Evolutionary conservation across 2,329 filamentous ascomycete species (phyloP), one percentile per base, ranked within the genome.

Genomic region (Metarhizium rileyi): DNA sequence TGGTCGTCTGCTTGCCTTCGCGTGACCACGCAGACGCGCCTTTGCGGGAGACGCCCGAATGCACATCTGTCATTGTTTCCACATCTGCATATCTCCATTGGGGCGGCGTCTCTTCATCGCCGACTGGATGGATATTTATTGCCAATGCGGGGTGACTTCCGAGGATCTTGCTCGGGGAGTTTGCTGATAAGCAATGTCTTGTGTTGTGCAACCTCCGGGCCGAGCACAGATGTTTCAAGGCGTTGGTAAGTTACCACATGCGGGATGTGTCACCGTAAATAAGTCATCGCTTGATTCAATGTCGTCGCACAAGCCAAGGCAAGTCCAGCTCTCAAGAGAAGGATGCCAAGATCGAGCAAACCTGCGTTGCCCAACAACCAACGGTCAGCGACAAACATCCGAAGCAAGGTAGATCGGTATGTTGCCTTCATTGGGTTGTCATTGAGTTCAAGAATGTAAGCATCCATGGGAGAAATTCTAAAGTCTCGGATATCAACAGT

Each of bases 381-480:
- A 16, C 62, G 62, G 45, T 76, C 67, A 5, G 74, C 71, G 14
- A 76, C 44, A 40, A 78, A 72, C 16, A 75, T 53, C 46, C 61
- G 66, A 46, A 70, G 47, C 8, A 76, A 63, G 2, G 66, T 56
- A 3, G 58, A 52, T 28, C 65, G 56, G 52, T 78, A 78, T 2
- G 48, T 27, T 22, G 33, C 55, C 56, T 62, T 64, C 26, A 59
- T 23, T 7, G 46, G 33, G 25, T 68, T 58, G 22, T 61, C 61
- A 36, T 62, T n/a, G n/a, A n/a, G 56, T n/a, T 45, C 52, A 8
- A 76, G 57, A 4, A 77, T 65, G 52, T 69, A 77, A 12, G 66
- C 72, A 53, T 79, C 75, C 72, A 78, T 74, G 22, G 70, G 66
- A 1, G 74, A 77, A 14, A 73, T 70, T 30, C 71, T 69, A 57